A percentile compares a stretch with the other conserved stretches of the same genome.
Evolutionary conservation across 2,329 filamentous ascomycete species (phyloP).

Genomic region (Stylonectria norvegica): DNA sequence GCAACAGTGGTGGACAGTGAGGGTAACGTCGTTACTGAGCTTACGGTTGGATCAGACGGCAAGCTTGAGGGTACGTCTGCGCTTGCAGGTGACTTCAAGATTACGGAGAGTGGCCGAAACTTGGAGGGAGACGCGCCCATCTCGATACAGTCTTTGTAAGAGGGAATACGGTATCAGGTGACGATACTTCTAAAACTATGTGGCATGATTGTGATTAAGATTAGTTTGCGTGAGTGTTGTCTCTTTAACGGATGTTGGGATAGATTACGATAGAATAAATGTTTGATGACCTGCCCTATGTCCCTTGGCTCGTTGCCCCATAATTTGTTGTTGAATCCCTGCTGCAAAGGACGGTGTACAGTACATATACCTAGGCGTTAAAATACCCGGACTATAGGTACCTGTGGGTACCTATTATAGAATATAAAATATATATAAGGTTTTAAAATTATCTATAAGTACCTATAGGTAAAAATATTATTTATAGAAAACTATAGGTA

Average conservation of each 20-base stretch:
- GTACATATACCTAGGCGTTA: too few species aligned
- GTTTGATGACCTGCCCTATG: neutral
- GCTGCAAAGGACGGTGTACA: too few species aligned
- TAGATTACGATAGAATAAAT: neutral
- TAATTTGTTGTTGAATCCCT: neutral
- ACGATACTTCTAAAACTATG: neutral
- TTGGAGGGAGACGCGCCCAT: conserved; percentile 26
- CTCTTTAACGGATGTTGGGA: too few species aligned
- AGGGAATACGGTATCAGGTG: neutral
- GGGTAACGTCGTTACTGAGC: conserved; percentile 38
- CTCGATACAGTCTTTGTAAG: conserved; percentile 21
- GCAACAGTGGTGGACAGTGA: conserved; percentile 41
- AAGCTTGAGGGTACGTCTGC: conserved; percentile 38
- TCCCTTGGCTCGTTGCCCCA: neutral
- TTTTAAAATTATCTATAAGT: neutral
- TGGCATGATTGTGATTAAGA: neutral
- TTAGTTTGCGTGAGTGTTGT: too few species aligned
- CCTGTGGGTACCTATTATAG: neutral
- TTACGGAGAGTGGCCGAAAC: conserved; percentile 21
- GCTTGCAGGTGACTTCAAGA: conserved; percentile 37
- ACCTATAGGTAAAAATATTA: neutral
- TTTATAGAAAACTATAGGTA: too few species aligned
- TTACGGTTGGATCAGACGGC: conserved; percentile 39
- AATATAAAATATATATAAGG: neutral
- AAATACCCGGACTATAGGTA: too few species aligned